A percentile compares a stretch with the other conserved stretches of the same genome.
Conservation (phyloP, 257 asterid species). For the Leonotis leonurus region DNA sequence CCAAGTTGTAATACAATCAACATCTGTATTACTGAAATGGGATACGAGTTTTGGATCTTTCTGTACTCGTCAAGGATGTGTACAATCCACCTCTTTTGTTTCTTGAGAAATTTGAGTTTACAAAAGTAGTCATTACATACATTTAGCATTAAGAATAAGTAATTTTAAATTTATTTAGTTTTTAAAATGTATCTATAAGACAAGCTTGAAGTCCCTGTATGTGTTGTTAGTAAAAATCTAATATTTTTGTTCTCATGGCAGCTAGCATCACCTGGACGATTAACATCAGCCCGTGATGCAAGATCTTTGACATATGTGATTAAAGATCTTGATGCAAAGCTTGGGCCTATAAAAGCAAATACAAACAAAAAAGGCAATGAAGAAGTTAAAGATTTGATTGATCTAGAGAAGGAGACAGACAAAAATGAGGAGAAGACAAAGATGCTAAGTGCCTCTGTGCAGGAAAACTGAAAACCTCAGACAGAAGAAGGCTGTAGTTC, state of each 20-base stretch:
- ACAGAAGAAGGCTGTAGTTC: not conserved
- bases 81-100: no score
- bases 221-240: no score
- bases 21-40: not conserved
- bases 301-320: slow-evolving; percentile 18
- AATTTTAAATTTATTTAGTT: not conserved
- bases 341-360: slow-evolving; percentile 12
- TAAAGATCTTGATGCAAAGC: slow-evolving; percentile 19
- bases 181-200: not conserved
- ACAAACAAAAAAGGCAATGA: not conserved
- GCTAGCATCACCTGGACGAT: slow-evolving; percentile 22
- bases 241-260: not conserved
- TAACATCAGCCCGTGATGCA: slow-evolving; percentile 21
- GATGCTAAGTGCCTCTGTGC: not conserved
- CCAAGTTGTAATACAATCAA: not conserved
- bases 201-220: not conserved
- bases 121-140: not conserved
- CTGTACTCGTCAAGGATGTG: no score
- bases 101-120: no score
- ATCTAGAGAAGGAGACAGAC: slow-evolving; percentile 9
- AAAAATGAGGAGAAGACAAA: not conserved
- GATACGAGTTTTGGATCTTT: not conserved
- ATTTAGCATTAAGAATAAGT: not conserved
- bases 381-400: slow-evolving; percentile 7
- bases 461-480: not conserved